Evolutionary conservation across 352 stramenopile genomes (phyloP), one percentile per base, ranked within the genome.

Genomic region (Chrysophaeum taylorii): DNA sequence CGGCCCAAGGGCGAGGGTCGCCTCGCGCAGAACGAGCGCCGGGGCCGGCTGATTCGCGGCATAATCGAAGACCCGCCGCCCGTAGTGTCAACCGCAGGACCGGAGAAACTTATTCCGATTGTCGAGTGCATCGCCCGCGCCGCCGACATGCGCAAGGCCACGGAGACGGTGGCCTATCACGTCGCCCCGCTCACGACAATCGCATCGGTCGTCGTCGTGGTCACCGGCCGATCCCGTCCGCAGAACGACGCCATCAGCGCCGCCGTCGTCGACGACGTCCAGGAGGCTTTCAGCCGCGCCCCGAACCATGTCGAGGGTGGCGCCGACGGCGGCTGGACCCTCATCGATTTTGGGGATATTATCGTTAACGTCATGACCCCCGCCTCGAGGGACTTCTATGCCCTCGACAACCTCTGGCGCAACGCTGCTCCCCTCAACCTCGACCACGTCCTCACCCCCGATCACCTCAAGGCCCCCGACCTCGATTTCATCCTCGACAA

Each of bases 341-440:
- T 86, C 23, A 53, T 88, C 45, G 82, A 88, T 75, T 88, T 82
- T 72, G 82, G 81, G 15, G 76, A 75, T 69, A 75, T 86, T 38
- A 85, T 88, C 75, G 81, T 85, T 0, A 78, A 88, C 70, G 73
- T 88, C 21, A 87, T 87, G 81, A 87, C 81, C 23, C 82, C 79
- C 0, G 80, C 81, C 62, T 81, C 74, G 68, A 64, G 82, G 60
- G 64, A 83, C 23, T 88, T 82, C 75, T 88, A 88, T 72, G 81
- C 86, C 72, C 68, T 88, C 29, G 81, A 88, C 73, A 79, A 79
- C 45, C 74, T 84, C 68, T 88, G 81, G 81, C 41, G 14, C 41
- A n/a, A n/a, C n/a, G n/a, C n/a, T n/a, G n/a, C n/a, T n/a, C n/a
- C n/a, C n/a, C n/a, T n/a, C n/a, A n/a, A n/a, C n/a, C n/a, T n/a